Conservation (phyloP, 192 early-diverging fungal species). For the Phlyctochytrium planicorne region DNA sequence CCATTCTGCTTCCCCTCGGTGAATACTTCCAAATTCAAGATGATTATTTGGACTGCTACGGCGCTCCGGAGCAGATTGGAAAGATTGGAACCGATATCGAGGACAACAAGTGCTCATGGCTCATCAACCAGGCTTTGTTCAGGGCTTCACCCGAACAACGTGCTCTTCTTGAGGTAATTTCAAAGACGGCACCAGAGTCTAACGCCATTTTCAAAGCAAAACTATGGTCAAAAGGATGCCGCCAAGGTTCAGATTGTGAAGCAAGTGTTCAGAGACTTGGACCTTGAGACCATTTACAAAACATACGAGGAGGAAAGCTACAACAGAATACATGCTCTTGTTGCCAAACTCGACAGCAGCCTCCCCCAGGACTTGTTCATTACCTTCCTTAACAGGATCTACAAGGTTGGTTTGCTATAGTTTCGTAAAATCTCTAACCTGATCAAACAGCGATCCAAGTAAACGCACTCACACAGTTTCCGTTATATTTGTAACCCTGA, state of each 20-base stretch:
- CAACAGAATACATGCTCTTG: constrained; percentile 68
- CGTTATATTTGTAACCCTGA: no score
- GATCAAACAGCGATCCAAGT: neutral
- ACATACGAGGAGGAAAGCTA: constrained; percentile 89
- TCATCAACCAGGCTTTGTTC: constrained; percentile 89
- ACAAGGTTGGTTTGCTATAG: constrained; percentile 64
- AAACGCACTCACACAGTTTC: no score
- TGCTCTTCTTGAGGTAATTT: constrained; percentile 67
- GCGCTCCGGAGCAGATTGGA: constrained; percentile 82
- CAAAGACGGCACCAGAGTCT: no score
- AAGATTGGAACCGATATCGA: constrained; percentile 99
- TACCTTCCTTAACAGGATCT: constrained; percentile 92
- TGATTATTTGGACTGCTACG: constrained; percentile 98
- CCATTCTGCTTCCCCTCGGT: constrained; percentile 89
- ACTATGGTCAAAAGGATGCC: constrained; percentile 88
- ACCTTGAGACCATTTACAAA: constrained; percentile 76
- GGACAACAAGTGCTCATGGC: constrained; percentile 99
- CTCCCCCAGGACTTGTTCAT: constrained; percentile 84
- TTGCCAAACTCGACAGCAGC: constrained; percentile 78
- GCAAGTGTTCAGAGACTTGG: constrained; percentile 75
- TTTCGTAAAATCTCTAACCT: no score
- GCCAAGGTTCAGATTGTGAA: constrained; percentile 81
- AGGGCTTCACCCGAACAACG: constrained; percentile 80
- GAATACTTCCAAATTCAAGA: constrained; percentile 99
- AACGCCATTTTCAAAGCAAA: constrained; percentile 60